These are phyloP conservation scores for Agrostemma githago DNA, from an alignment of 148 eudicot genomes.

Conservation along the genomic window DNA sequence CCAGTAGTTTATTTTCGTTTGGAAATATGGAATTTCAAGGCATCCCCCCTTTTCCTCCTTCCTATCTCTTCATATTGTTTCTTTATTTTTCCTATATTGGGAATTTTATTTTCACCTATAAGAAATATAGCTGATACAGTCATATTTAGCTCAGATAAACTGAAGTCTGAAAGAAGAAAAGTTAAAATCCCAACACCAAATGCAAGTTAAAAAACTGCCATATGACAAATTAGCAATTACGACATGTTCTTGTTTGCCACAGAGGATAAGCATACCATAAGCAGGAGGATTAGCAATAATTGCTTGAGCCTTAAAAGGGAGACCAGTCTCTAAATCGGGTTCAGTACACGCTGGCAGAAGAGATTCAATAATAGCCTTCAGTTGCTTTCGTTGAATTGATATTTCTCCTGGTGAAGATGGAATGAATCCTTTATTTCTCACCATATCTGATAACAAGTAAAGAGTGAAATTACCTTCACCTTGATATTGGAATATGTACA, in stretches of 20 bases:
- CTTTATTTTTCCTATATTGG: background rate
- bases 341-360: slow-evolving; percentile 40
- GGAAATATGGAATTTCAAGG: background rate
- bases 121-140: background rate
- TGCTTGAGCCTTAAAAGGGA: slow-evolving; percentile 36
- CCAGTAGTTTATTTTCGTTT: background rate
- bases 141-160: background rate
- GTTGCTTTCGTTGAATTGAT: slow-evolving; percentile 34
- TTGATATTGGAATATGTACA: slow-evolving; percentile 10
- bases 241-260: background rate
- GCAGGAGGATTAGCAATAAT: slow-evolving; percentile 47
- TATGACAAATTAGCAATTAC: background rate
- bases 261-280: slow-evolving; percentile 34
- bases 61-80: background rate
- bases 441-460: slow-evolving; percentile 35
- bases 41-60: background rate
- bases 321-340: slow-evolving; percentile 32
- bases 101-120: background rate
- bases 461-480: slow-evolving; percentile 4
- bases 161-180: background rate
- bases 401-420: slow-evolving; percentile 43
- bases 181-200: background rate
- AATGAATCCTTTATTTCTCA: slow-evolving; percentile 41
- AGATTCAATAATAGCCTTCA: slow-evolving; percentile 38
- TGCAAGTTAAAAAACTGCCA: background rate